A percentile compares a stretch with the other conserved stretches of the same genome.
Evolutionary conservation across 257 asterid species (phyloP).

Genomic region (Forsythia viridissima): DNA sequence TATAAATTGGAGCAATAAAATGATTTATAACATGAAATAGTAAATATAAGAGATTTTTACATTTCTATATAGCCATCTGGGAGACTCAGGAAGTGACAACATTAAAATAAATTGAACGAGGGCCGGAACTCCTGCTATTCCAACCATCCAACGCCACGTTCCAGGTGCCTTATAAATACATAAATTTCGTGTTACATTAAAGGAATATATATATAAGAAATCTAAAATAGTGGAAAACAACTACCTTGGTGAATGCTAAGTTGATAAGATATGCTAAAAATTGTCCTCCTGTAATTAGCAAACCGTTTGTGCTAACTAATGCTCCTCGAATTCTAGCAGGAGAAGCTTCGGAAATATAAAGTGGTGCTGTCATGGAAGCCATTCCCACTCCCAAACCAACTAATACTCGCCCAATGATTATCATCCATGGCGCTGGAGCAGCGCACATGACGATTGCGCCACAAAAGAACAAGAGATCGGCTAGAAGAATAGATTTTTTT

Average conservation of each 20-base stretch:
- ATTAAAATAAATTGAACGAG: conserved; percentile 60
- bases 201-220: not conserved
- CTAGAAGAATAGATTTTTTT: conserved; percentile 60
- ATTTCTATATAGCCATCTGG: conserved; percentile 76
- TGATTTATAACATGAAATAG: not conserved
- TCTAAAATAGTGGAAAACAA: not conserved
- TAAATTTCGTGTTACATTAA: not conserved
- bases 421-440: conserved; percentile 65
- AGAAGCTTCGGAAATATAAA: conserved; percentile 82
- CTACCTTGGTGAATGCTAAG: conserved; percentile 69
- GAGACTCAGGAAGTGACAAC: conserved; percentile 84
- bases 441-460: conserved; percentile 72
- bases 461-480: conserved; percentile 55
- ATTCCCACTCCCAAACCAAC: conserved; percentile 88
- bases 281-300: conserved; percentile 78
- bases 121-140: conserved; percentile 76
- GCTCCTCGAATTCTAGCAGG: conserved; percentile 84
- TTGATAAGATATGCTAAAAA: conserved; percentile 72
- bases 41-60: conserved; percentile 23
- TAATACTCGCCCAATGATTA: conserved; percentile 63
- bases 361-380: conserved; percentile 87
- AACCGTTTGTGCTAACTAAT: conserved; percentile 75
- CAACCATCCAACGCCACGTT: conserved; percentile 94
- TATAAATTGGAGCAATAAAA: not conserved
- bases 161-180: conserved; percentile 41